Evolutionary conservation across 1,139 yeast genomes (phyloP).

Genomic region (Yamadazyma triangularis): DNA sequence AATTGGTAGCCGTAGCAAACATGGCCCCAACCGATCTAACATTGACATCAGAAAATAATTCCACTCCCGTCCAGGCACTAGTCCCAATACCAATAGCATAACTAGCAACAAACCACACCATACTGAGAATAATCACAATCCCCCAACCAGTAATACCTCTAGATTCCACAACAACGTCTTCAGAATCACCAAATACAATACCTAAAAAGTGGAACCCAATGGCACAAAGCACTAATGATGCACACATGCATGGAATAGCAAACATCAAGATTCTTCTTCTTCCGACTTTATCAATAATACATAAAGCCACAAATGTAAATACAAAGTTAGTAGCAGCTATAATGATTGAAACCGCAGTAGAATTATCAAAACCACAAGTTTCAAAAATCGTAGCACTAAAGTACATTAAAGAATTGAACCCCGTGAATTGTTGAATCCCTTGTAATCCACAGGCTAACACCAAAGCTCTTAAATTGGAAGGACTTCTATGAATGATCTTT

Average conservation of each 20-base stretch:
- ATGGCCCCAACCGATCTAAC: conserved; percentile 92
- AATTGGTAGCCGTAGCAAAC: conserved; percentile 88
- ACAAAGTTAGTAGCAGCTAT: conserved; percentile 90
- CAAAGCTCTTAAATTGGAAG: conserved; percentile 83
- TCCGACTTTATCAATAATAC: conserved; percentile 80
- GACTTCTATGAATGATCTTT: conserved; percentile 64
- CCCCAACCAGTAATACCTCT: conserved; percentile 78
- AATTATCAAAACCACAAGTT: conserved; percentile 78
- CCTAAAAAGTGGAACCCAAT: conserved; percentile 84
- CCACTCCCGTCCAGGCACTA: conserved; percentile 98
- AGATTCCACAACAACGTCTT: conserved; percentile 36
- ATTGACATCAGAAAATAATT: conserved; percentile 79
- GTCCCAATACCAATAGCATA: conserved; percentile 95
- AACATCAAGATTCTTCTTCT: conserved; percentile 72
- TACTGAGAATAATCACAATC: conserved; percentile 72
- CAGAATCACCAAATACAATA: conserved; percentile 49
- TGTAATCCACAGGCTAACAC: conserved; percentile 88
- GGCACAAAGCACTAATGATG: conserved; percentile 73
- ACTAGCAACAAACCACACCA: conserved; percentile 82
- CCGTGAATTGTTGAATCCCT: conserved; percentile 93
- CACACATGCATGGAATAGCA: conserved; percentile 78
- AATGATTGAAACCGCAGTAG: conserved; percentile 90
- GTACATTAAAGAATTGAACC: conserved; percentile 93
- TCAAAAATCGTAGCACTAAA: conserved; percentile 87
- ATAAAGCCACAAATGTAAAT: conserved; percentile 76